Evolutionary conservation across 495 filamentous ascomycete genomes (phyloP).

Genomic region (Aspergillus saccharolyticus): DNA sequence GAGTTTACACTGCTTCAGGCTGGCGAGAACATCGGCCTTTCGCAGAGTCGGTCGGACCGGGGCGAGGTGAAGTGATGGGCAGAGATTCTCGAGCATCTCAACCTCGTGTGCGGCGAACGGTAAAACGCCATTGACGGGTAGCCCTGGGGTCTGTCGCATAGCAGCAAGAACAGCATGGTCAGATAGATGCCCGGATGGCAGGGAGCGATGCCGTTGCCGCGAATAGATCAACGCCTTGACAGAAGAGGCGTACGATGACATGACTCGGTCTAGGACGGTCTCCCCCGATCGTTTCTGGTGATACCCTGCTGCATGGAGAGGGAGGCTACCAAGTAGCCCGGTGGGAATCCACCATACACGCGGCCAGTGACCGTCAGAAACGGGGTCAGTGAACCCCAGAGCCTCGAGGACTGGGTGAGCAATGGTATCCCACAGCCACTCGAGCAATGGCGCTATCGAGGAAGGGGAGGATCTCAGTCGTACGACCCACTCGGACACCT

Average conservation of each 20-base stretch:
- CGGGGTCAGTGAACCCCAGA: neutral
- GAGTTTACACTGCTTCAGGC: neutral
- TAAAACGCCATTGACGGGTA: too few species aligned
- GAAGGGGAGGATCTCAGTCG: neutral
- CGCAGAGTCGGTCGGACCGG: too few species aligned
- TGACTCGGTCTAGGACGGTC: neutral
- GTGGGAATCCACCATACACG: conserved; percentile 1
- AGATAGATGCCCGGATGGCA: too few species aligned
- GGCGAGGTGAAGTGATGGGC: too few species aligned
- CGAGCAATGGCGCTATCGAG: neutral
- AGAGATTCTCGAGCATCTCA: too few species aligned
- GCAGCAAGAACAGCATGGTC: neutral
- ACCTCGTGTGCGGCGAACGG: too few species aligned
- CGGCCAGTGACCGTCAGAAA: too few species aligned
- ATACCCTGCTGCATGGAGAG: neutral
- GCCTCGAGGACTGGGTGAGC: neutral
- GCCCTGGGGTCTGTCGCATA: neutral
- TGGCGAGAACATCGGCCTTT: neutral
- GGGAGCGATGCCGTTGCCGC: neutral
- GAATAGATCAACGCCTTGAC: neutral
- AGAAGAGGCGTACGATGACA: neutral
- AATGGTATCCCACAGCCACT: neutral
- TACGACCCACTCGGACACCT: neutral
- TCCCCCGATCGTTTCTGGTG: neutral
- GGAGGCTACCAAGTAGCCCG: neutral